Evolutionary conservation across 177 flowering plant species (phyloP).

Genomic region (Vitis hybrid): DNA sequence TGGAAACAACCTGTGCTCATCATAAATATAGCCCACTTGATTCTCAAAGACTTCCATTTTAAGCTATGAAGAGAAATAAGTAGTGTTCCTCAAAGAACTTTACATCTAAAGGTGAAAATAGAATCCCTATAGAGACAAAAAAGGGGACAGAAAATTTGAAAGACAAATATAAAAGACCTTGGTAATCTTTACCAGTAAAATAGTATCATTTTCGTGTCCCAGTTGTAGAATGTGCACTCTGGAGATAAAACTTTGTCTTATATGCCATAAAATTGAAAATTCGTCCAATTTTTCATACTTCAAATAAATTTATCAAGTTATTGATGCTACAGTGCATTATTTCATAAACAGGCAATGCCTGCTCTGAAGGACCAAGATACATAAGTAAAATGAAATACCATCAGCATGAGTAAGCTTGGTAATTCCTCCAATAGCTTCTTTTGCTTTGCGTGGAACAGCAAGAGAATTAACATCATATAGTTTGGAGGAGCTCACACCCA

Average conservation of each 20-base stretch:
- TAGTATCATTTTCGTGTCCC: background rate
- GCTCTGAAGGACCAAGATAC: no score
- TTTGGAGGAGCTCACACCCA: constrained; percentile 87
- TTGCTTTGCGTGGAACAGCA: constrained; percentile 98
- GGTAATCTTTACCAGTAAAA: background rate
- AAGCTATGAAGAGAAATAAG: no score
- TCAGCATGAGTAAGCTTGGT: constrained; percentile 91
- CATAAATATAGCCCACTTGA: background rate
- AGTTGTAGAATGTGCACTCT: background rate
- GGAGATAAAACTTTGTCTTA: no score
- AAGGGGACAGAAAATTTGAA: background rate
- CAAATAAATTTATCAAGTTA: no score
- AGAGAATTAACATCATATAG: constrained; percentile 92
- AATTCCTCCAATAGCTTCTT: constrained; percentile 99
- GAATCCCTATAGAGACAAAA: background rate
- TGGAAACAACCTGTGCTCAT: background rate
- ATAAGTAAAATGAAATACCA: constrained; percentile 40
- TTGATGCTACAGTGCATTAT: background rate
- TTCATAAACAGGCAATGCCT: background rate
- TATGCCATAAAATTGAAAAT: no score
- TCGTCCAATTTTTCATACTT: no score
- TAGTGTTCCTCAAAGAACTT: background rate
- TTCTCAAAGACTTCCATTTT: background rate
- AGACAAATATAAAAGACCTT: background rate
- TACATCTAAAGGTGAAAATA: background rate